These are phyloP conservation scores for Diaporthe longicolla DNA, from an alignment of 2,329 filamentous ascomycete species.

Conservation along the genomic window DNA sequence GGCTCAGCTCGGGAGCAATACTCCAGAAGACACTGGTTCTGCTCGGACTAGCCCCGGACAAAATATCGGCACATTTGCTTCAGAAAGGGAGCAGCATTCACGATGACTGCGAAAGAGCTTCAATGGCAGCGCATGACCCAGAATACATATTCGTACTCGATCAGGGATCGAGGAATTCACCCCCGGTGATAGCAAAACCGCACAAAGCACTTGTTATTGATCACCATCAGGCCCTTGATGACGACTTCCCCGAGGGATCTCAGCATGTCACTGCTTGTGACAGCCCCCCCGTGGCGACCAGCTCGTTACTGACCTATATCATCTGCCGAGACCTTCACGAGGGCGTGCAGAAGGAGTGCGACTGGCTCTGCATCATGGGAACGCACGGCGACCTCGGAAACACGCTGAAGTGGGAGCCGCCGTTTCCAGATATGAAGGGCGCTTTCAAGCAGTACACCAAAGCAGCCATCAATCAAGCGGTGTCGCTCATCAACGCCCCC, in stretches of 20 bases:
- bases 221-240: conserved; percentile 69
- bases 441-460: conserved; percentile 74
- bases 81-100: conserved; percentile 73
- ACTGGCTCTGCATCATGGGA: conserved; percentile 75
- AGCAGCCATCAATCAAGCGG: conserved; percentile 73
- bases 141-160: conserved; percentile 75
- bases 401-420: conserved; percentile 74
- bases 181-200: conserved; percentile 64
- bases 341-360: conserved; percentile 63
- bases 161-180: conserved; percentile 71
- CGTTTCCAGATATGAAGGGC: conserved; percentile 75
- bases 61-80: conserved; percentile 72
- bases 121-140: conserved; percentile 65
- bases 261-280: conserved; percentile 73
- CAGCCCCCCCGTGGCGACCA: conserved; percentile 76
- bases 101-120: conserved; percentile 63
- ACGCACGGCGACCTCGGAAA: conserved; percentile 78
- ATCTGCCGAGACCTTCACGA: conserved; percentile 72
- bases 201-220: conserved; percentile 73
- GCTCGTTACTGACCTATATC: conserved; percentile 73
- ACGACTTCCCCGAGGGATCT: conserved; percentile 69
- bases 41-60: conserved; percentile 66
- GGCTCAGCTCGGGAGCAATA: conserved; percentile 75
- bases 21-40: conserved; percentile 70
- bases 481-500: conserved; percentile 76